Evolutionary conservation across 768 basidiomycete genomes (phyloP).

Genomic region (Russula compacta): DNA sequence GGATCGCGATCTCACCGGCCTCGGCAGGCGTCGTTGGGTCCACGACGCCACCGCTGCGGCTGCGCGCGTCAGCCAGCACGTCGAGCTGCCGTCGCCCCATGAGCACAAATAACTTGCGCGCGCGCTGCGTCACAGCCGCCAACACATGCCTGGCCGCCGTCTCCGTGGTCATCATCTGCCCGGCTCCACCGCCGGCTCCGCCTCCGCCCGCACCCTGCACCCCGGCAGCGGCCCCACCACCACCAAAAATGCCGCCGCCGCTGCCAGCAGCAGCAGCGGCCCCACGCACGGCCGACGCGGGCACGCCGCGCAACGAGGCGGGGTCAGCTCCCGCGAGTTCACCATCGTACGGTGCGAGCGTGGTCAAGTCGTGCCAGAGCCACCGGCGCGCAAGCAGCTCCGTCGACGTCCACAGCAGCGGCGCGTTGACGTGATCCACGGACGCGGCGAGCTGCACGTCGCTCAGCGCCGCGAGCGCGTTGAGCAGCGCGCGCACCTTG

Average conservation of each 20-base stretch:
- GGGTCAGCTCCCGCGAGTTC: constrained; percentile 64
- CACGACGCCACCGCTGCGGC: not conserved
- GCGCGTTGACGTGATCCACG: constrained; percentile 78
- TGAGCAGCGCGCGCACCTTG: constrained; percentile 57
- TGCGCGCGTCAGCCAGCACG: constrained; percentile 34
- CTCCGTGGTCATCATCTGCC: constrained; percentile 45
- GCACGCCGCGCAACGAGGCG: constrained; percentile 47
- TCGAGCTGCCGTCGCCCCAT: constrained; percentile 64
- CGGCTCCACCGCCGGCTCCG: constrained; percentile 27
- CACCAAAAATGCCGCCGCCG: constrained; percentile 18
- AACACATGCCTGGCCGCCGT: constrained; percentile 74
- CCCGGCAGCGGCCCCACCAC: constrained; percentile 22
- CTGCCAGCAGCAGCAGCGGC: not conserved
- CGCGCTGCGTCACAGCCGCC: constrained; percentile 78
- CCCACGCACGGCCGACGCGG: not conserved
- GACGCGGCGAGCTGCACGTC: constrained; percentile 78
- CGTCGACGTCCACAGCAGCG: constrained; percentile 72
- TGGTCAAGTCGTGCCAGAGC: constrained; percentile 88
- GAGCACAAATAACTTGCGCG: constrained; percentile 70
- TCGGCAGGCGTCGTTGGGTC: constrained; percentile 26
- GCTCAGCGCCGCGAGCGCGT: constrained; percentile 62
- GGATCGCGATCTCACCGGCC: constrained; percentile 46
- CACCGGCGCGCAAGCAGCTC: constrained; percentile 47
- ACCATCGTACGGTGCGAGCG: constrained; percentile 70
- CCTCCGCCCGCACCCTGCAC: constrained; percentile 25